Evolutionary conservation across 2,329 filamentous ascomycete genomes (phyloP).

Genomic region (Penicillium sp.): DNA sequence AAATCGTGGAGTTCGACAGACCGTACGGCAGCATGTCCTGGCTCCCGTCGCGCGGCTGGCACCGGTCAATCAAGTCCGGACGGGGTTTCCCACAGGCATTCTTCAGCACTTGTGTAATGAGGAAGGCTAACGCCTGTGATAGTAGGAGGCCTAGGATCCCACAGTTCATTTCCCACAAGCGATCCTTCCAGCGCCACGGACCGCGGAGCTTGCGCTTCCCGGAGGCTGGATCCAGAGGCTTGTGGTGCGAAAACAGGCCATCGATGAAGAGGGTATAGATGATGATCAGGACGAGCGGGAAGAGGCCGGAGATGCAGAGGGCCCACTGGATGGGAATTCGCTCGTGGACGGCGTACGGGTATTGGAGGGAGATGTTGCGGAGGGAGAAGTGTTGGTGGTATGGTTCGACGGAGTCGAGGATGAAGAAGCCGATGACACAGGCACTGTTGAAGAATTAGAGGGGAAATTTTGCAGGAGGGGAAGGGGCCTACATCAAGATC

Average conservation of each 20-base stretch:
- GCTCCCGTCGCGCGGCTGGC: slow-evolving; percentile 42
- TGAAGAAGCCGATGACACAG: slow-evolving; percentile 52
- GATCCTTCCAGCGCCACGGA: slow-evolving; percentile 55
- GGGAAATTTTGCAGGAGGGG: slow-evolving; percentile 1
- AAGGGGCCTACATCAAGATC: slow-evolving; percentile 54
- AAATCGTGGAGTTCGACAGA: slow-evolving; percentile 51
- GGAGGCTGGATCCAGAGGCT: slow-evolving; percentile 33
- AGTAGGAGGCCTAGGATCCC: slow-evolving; percentile 58
- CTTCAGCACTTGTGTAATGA: slow-evolving; percentile 59
- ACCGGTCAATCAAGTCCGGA: slow-evolving; percentile 59
- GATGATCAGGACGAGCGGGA: slow-evolving; percentile 53
- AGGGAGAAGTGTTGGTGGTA: slow-evolving; percentile 60
- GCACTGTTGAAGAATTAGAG: slow-evolving; percentile 39
- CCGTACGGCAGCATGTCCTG: slow-evolving; percentile 41
- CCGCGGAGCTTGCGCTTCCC: slow-evolving; percentile 43
- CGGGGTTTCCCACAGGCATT: slow-evolving; percentile 60
- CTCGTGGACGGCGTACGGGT: slow-evolving; percentile 57
- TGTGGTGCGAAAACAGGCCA: slow-evolving; percentile 57
- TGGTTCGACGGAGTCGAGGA: slow-evolving; percentile 54
- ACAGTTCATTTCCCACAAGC: slow-evolving; percentile 63
- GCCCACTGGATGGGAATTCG: slow-evolving; percentile 53
- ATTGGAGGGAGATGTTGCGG: slow-evolving; percentile 57
- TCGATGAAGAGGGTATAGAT: slow-evolving; percentile 59
- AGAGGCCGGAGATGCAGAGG: slow-evolving; percentile 50
- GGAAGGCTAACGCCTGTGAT: slow-evolving; percentile 55